phyloP scores from a whole-genome alignment of 2,329 filamentous ascomycete species.

The Hypoxylon sp. region DNA sequence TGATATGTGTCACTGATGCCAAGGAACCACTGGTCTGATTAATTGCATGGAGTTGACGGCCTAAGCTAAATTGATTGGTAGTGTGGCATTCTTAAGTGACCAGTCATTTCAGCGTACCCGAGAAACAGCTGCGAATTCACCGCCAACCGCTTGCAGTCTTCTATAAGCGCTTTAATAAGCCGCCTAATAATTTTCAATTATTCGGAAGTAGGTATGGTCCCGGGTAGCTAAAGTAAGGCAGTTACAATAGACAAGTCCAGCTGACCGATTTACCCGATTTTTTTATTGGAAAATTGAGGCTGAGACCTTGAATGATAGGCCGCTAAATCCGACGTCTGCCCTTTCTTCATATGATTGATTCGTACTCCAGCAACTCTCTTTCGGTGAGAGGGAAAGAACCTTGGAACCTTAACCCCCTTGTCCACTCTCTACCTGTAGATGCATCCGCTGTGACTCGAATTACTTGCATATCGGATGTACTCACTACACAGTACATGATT shows the following conservation, averaged over 20 bases:
- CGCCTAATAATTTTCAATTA: background rate
- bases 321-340: conserved; percentile 24
- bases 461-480: conserved; percentile 11
- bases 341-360: conserved; percentile 17
- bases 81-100: conserved; percentile 21
- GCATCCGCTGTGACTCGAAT: conserved; percentile 6
- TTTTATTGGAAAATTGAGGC: conserved; percentile 26
- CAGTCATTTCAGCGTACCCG: conserved; percentile 6
- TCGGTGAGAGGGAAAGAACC: conserved; percentile 16
- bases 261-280: conserved; percentile 12
- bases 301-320: conserved; percentile 29
- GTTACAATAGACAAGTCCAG: conserved; percentile 12
- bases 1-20: conserved; percentile 16
- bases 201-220: background rate
- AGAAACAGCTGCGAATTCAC: conserved; percentile 3
- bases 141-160: conserved; percentile 1
- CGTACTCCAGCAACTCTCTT: background rate
- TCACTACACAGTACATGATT: background rate
- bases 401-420: conserved; percentile 1
- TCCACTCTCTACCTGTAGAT: background rate
- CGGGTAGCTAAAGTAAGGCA: background rate
- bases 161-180: conserved; percentile 7
- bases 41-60: conserved; percentile 9
- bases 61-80: conserved; percentile 27
- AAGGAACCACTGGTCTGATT: conserved; percentile 13